These are phyloP conservation scores for Furcasterigmium furcatum DNA, from an alignment of 2,329 filamentous ascomycete species.

Conservation along the genomic window DNA sequence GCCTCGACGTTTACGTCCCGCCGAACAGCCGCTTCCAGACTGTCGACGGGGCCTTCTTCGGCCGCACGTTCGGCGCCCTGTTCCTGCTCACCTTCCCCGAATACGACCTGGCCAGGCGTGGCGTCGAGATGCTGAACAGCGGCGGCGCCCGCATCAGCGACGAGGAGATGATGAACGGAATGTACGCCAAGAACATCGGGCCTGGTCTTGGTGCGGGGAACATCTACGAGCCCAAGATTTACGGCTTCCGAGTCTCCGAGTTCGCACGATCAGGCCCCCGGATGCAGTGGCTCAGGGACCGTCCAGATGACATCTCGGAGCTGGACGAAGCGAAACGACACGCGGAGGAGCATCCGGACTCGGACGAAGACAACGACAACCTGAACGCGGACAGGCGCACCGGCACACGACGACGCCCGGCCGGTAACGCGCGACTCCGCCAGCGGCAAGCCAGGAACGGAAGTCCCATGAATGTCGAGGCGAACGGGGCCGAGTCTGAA, in stretches of 20 bases:
- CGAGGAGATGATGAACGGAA: conserved; percentile 71
- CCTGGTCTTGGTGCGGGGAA: conserved; percentile 78
- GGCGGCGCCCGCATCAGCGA: conserved; percentile 27
- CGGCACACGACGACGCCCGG: conserved; percentile 38
- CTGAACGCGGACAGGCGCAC: conserved; percentile 40
- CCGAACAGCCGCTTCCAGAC: conserved; percentile 97
- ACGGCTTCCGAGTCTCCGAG: conserved; percentile 93
- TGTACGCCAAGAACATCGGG: conserved; percentile 81
- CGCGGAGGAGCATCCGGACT: conserved; percentile 49
- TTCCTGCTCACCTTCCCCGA: conserved; percentile 99
- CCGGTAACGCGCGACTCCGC: conserved; percentile 36
- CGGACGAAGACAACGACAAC: conserved; percentile 55
- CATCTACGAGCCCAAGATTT: conserved; percentile 94
- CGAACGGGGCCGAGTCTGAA: conserved; percentile 54
- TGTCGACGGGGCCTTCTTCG: conserved; percentile 97
- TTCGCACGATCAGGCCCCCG: conserved; percentile 83
- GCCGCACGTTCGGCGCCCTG: conserved; percentile 91
- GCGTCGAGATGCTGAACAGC: conserved; percentile 52
- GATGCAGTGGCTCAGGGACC: conserved; percentile 94
- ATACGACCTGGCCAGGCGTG: conserved; percentile 78
- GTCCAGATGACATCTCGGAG: conserved; percentile 75
- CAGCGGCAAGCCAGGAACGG: conserved; percentile 45
- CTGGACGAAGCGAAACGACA: conserved; percentile 73
- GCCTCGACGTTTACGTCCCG: conserved; percentile 94
- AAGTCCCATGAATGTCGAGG: conserved; percentile 54